These are phyloP conservation scores for Pisolithus tinctorius DNA, from an alignment of 768 basidiomycete species.

Conservation along the genomic window DNA sequence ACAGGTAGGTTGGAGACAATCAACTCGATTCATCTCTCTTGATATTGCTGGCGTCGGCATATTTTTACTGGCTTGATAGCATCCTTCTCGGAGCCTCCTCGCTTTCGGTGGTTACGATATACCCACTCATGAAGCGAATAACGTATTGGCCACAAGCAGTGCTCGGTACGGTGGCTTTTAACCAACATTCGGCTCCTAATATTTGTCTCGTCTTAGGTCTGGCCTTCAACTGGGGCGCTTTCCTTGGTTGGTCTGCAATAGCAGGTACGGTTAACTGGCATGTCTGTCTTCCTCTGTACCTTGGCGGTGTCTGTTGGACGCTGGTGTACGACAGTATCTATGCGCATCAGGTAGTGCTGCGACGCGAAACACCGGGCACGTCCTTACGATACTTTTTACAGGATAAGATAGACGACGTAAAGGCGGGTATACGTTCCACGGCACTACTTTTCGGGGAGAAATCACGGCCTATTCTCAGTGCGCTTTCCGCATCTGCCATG, in stretches of 20 bases:
- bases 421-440: constrained; percentile 87
- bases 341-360: constrained; percentile 80
- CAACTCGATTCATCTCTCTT: too few relatives aligned
- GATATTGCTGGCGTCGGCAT: too few relatives aligned
- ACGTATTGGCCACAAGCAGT: constrained; percentile 97
- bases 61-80: constrained; percentile 32
- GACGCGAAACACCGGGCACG: not conserved
- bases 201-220: constrained; percentile 47
- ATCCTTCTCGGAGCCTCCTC: constrained; percentile 91
- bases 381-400: constrained; percentile 23
- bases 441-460: constrained; percentile 82
- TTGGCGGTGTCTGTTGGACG: constrained; percentile 88
- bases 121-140: constrained; percentile 95
- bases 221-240: constrained; percentile 95
- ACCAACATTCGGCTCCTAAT: not conserved
- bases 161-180: constrained; percentile 52
- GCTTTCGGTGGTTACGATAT: constrained; percentile 77
- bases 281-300: constrained; percentile 82
- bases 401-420: constrained; percentile 90
- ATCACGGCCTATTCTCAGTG: constrained; percentile 68
- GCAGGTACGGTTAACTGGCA: constrained; percentile 74
- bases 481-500: constrained; percentile 67
- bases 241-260: constrained; percentile 95
- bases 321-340: constrained; percentile 97
- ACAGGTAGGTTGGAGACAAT: constrained; percentile 56